phyloP scores from a whole-genome alignment of 1,139 yeast genomes.

The Hansenula anomala region DNA sequence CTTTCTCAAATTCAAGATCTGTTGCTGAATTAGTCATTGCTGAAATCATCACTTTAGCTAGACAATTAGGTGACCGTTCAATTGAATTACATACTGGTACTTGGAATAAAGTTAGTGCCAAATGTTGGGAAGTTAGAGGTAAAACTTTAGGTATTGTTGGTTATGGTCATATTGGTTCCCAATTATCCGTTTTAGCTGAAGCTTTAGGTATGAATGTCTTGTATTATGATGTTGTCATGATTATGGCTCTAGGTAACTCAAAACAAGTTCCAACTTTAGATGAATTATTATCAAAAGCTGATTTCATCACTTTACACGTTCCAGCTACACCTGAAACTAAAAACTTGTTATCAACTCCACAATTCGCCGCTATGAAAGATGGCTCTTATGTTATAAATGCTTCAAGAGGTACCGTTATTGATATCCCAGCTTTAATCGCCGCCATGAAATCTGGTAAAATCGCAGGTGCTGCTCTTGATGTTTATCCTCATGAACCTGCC shows the following conservation, averaged over 20 bases:
- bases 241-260: conserved; percentile 97
- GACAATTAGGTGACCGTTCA: conserved; percentile 97
- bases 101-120: conserved; percentile 94
- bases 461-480: conserved; percentile 98
- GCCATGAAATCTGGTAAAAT: conserved; percentile 92
- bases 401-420: conserved; percentile 96
- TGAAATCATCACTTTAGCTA: conserved; percentile 87
- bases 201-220: conserved; percentile 97
- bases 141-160: conserved; percentile 96
- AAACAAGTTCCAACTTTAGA: conserved; percentile 84
- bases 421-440: conserved; percentile 85
- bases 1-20: conserved; percentile 96
- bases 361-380: conserved; percentile 93
- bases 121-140: conserved; percentile 99
- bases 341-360: conserved; percentile 84
- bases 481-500: conserved; percentile 96
- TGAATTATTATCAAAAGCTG: conserved; percentile 76
- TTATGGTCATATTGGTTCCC: conserved; percentile 98
- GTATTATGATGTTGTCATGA: conserved; percentile 86
- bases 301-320: conserved; percentile 89
- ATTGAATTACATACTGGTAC: conserved; percentile 95
- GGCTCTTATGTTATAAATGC: conserved; percentile 95
- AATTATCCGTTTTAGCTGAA: conserved; percentile 94
- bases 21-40: conserved; percentile 98
- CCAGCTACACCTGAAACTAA: conserved; percentile 94